Evolutionary conservation across 352 stramenopile genomes (phyloP).

Genomic region (Pythium utonaiense): DNA sequence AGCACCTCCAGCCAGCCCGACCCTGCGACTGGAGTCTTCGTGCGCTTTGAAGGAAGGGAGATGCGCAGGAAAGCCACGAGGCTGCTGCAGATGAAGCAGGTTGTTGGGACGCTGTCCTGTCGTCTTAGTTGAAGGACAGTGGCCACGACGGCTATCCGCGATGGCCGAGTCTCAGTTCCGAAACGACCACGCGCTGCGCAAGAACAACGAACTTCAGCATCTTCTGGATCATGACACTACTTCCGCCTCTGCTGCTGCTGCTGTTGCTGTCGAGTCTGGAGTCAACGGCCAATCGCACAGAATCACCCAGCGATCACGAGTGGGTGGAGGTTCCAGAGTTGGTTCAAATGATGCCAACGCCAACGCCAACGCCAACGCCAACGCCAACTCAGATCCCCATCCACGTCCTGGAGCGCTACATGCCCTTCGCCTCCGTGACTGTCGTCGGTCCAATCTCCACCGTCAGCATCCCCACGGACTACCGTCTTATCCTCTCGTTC

Average conservation of each 20-base stretch:
- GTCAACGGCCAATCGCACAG: not conserved
- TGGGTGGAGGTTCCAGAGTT: not conserved
- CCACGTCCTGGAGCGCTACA: slow-evolving; percentile 16
- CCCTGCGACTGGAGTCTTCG: too few species aligned
- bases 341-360: not conserved
- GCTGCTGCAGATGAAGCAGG: too few species aligned
- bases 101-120: too few species aligned
- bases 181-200: not conserved
- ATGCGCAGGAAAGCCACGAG: too few species aligned
- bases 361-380: slow-evolving; percentile 6
- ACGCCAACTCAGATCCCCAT: not conserved
- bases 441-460: not conserved
- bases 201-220: not conserved
- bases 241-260: not conserved
- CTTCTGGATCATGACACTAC: not conserved
- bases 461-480: not conserved
- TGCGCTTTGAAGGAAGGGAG: too few species aligned
- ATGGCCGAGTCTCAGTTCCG: not conserved
- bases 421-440: slow-evolving; percentile 4
- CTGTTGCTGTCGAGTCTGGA: not conserved
- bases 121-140: too few species aligned
- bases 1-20: too few species aligned
- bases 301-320: not conserved
- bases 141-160: too few species aligned
- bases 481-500: slow-evolving; percentile 16